Conservation (phyloP, 257 asterid genomes). For the Leptodermis oblonga region DNA sequence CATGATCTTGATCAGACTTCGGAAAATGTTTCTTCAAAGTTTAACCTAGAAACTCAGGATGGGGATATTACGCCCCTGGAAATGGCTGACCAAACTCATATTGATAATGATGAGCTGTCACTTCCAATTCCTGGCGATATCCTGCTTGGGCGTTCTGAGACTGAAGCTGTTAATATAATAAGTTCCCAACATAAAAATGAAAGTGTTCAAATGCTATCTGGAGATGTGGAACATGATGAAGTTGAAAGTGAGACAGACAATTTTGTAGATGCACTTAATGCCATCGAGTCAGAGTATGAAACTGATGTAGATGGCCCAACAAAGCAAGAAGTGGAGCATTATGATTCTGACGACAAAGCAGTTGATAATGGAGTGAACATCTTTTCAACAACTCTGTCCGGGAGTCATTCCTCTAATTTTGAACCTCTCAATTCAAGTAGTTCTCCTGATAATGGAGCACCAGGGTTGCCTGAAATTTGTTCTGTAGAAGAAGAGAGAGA, state of each 20-base stretch:
- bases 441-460: slow-evolving; percentile 10
- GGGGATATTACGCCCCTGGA: slow-evolving; percentile 29
- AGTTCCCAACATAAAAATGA: slow-evolving; percentile 11
- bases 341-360: slow-evolving; percentile 38
- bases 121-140: slow-evolving; percentile 25
- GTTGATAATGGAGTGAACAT: slow-evolving; percentile 22
- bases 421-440: not conserved
- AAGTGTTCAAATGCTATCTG: slow-evolving; percentile 14
- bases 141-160: slow-evolving; percentile 47
- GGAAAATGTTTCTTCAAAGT: slow-evolving; percentile 33
- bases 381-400: slow-evolving; percentile 5
- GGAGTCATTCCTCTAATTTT: slow-evolving; percentile 13
- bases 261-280: slow-evolving; percentile 90
- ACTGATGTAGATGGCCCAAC: slow-evolving; percentile 55
- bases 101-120: slow-evolving; percentile 25
- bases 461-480: slow-evolving; percentile 18
- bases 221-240: slow-evolving; percentile 23
- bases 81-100: slow-evolving; percentile 24
- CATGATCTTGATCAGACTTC: slow-evolving; percentile 25
- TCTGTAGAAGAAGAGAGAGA: slow-evolving; percentile 17
- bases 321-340: slow-evolving; percentile 40
- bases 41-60: slow-evolving; percentile 28
- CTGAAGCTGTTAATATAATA: slow-evolving; percentile 15
- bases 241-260: slow-evolving; percentile 64
- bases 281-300: slow-evolving; percentile 76